Conservation (phyloP, 1,284 basidiomycete genomes). For the Butyriboletus appendiculatus region DNA sequence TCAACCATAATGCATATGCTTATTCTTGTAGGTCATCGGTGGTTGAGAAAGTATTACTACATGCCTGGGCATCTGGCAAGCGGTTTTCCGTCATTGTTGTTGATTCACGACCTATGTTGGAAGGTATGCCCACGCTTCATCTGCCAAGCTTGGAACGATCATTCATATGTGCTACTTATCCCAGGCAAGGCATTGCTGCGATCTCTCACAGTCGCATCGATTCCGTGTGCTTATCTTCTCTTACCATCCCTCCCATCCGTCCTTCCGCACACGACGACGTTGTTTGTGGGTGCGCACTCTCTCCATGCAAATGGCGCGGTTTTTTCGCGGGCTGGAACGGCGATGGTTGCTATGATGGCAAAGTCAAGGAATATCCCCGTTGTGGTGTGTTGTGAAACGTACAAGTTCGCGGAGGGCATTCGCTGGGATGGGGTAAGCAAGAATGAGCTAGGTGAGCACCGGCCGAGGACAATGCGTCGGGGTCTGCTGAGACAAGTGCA, state of each 20-base stretch:
- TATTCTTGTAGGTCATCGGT: constrained; percentile 77
- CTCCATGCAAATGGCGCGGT: constrained; percentile 95
- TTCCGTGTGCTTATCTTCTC: constrained; percentile 91
- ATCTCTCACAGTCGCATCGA: constrained; percentile 69
- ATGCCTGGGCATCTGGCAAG: constrained; percentile 73
- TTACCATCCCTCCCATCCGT: constrained; percentile 87
- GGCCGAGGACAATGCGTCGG: neutral
- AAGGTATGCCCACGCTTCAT: constrained; percentile 56
- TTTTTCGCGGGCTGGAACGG: constrained; percentile 93
- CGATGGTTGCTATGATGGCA: constrained; percentile 95
- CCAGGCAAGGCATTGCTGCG: constrained; percentile 80
- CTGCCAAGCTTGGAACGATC: neutral
- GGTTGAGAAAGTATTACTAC: constrained; percentile 87
- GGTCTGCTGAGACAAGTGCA: constrained; percentile 8
- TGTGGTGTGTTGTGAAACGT: constrained; percentile 97
- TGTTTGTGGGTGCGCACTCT: constrained; percentile 92
- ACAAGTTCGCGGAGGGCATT: constrained; percentile 95
- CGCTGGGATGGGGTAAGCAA: constrained; percentile 94
- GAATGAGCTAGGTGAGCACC: constrained; percentile 83
- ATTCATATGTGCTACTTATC: constrained; percentile 6
- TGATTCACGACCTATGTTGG: constrained; percentile 92
- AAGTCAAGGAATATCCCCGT: constrained; percentile 90
- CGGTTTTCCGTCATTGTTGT: constrained; percentile 90
- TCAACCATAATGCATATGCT: constrained; percentile 6
- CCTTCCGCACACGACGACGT: constrained; percentile 78